Evolutionary conservation across 2,329 filamentous ascomycete genomes (phyloP).

Genomic region (Xylariales sp.): DNA sequence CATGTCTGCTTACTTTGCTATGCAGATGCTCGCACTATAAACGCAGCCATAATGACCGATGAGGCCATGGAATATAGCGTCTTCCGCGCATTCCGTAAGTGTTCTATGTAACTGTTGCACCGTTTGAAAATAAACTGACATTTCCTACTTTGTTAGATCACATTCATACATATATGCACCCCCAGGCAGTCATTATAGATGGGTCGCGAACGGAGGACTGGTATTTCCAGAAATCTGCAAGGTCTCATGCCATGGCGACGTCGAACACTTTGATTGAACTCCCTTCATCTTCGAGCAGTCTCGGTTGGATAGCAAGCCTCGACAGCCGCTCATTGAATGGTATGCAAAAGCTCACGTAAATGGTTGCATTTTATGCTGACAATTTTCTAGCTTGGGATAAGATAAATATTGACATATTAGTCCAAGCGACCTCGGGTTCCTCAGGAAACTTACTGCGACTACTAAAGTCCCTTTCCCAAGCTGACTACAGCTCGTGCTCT

Average conservation of each 20-base stretch:
- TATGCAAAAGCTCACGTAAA: constrained; percentile 25
- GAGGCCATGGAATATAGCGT: constrained; percentile 63
- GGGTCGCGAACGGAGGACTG: constrained; percentile 60
- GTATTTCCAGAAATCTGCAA: constrained; percentile 61
- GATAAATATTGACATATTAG: constrained; percentile 73
- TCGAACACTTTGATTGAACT: constrained; percentile 69
- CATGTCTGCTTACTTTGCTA: background rate
- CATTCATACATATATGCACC: constrained; percentile 69
- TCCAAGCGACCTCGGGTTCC: constrained; percentile 68
- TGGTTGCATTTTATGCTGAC: constrained; percentile 10
- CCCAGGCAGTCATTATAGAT: constrained; percentile 73
- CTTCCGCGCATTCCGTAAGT: constrained; percentile 56
- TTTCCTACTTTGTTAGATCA: constrained; percentile 46
- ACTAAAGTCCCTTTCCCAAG: constrained; percentile 67
- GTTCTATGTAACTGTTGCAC: too few relatives aligned
- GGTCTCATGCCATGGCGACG: constrained; percentile 46
- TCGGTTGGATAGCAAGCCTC: constrained; percentile 75
- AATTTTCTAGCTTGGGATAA: constrained; percentile 65
- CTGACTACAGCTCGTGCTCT: constrained; percentile 69
- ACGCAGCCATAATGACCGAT: constrained; percentile 64
- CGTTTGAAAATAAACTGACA: too few relatives aligned
- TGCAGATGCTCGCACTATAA: constrained; percentile 72
- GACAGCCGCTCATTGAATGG: constrained; percentile 67
- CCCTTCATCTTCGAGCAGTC: constrained; percentile 57
- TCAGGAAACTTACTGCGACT: constrained; percentile 74